Evolutionary conservation across 805 yeast species (phyloP).

Genomic region (Kuraishia floccosa): DNA sequence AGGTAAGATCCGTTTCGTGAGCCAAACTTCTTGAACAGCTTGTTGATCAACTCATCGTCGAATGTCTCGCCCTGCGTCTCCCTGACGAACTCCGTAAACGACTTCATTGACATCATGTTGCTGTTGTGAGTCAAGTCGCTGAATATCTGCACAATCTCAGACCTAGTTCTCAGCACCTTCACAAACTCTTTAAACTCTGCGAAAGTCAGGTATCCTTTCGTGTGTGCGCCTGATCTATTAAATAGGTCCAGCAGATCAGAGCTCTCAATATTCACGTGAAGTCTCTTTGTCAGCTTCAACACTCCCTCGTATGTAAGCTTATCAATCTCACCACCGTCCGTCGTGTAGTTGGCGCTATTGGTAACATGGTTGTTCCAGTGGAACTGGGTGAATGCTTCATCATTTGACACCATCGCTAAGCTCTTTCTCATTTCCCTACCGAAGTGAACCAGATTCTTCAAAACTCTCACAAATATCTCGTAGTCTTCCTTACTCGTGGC

Average conservation of each 20-base stretch:
- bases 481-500: slow-evolving; percentile 43
- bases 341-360: neutral
- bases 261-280: slow-evolving; percentile 65
- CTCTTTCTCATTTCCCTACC: slow-evolving; percentile 54
- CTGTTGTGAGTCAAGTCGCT: slow-evolving; percentile 5
- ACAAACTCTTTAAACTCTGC: slow-evolving; percentile 72
- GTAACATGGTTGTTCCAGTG: slow-evolving; percentile 47
- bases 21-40: slow-evolving; percentile 25
- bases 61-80: slow-evolving; percentile 35
- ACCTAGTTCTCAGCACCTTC: slow-evolving; percentile 47
- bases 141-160: slow-evolving; percentile 50
- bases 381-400: slow-evolving; percentile 30
- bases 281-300: slow-evolving; percentile 45
- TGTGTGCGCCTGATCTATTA: slow-evolving; percentile 35
- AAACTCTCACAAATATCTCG: slow-evolving; percentile 41
- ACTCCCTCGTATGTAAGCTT: slow-evolving; percentile 58
- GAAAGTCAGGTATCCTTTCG: slow-evolving; percentile 47
- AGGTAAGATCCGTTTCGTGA: slow-evolving; percentile 7
- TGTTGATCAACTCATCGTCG: slow-evolving; percentile 13
- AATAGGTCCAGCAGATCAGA: slow-evolving; percentile 39
- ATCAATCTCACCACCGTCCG: slow-evolving; percentile 6
- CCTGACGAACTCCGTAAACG: slow-evolving; percentile 31
- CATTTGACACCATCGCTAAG: slow-evolving; percentile 34
- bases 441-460: slow-evolving; percentile 41
- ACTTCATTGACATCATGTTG: slow-evolving; percentile 13